phyloP scores from a whole-genome alignment of 192 early-diverging fungal genomes.

The Backusella luteola region DNA sequence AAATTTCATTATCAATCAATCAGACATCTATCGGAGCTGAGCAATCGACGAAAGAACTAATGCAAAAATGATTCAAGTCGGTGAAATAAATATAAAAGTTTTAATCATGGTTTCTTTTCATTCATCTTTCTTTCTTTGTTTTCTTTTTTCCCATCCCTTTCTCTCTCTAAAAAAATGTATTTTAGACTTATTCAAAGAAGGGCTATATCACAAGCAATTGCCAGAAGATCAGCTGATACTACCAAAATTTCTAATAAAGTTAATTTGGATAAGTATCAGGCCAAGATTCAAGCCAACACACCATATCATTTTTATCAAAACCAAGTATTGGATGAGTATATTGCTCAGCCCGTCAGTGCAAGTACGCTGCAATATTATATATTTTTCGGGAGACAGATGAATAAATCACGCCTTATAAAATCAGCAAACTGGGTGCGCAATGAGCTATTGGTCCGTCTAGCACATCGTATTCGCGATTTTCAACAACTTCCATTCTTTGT shows the following conservation, averaged over 20 bases:
- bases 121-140: too few species aligned
- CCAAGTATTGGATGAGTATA: constrained; percentile 83
- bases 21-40: not conserved
- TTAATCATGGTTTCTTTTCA: too few species aligned
- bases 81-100: not conserved
- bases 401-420: constrained; percentile 76
- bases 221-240: not conserved
- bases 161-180: not conserved
- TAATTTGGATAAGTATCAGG: not conserved
- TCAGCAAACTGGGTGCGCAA: constrained; percentile 91
- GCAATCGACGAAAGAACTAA: not conserved
- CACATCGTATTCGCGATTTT: constrained; percentile 90
- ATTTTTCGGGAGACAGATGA: constrained; percentile 86
- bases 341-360: constrained; percentile 68
- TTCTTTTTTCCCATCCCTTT: not conserved
- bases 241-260: not conserved
- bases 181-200: constrained; percentile 3
- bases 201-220: not conserved
- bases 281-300: constrained; percentile 15
- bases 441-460: constrained; percentile 87
- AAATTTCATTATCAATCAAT: not conserved
- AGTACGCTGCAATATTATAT: constrained; percentile 90
- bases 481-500: constrained; percentile 92
- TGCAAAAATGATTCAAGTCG: not conserved
- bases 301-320: constrained; percentile 90